Evolutionary conservation across 2,329 filamentous ascomycete species (phyloP), one percentile per base, ranked within the genome.

Genomic region (Diaporthe sp.): DNA sequence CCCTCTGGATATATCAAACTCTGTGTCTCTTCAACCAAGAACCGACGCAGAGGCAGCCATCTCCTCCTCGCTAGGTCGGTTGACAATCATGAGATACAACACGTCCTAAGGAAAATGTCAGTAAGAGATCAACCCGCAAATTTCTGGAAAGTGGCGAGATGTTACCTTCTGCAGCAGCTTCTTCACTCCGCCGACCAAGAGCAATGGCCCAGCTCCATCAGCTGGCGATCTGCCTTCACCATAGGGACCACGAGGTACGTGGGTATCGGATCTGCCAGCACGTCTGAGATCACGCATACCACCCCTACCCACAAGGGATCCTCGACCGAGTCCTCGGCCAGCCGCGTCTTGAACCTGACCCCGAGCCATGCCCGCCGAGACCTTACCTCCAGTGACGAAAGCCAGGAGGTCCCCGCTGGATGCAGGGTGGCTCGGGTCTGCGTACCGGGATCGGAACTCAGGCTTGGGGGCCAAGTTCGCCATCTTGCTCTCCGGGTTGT

Each of bases 371-470:
- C 28, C 47, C 10, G 42, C 31, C 22, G 47, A 34, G 25, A 71
- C 25, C 39, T 75, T 67, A 0, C 80, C 80, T 9, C 77, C 80
- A 6, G 81, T 81, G 3, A 81, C n/a, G 5, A 82, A 73, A 2
- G 80, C 79, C 7, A 82, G 75, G 3, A 77, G 25, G 25, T 80
- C 79, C 13, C 81, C 80, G 34, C 79, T 82, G 34, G 77, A 76
- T 3, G 78, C 81, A 9, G 80, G 79, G 55, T 81, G 80, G 20
- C 75, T 80, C 1, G 81, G 80, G 34, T 82, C 80, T 8, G 80
- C 79, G 47, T 81, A 82, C 9, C 80, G 70, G 7, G 80, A 82
- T 12, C 61, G 73, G 31, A 82, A 82, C n/a, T 76, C 72, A 4
- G 77, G 78, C 58, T 77, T 78, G 2, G 79, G 80, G 4, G 76